Base-by-base conservation (phyloP, 306 rosid species). In the Morella rubra region DNA sequence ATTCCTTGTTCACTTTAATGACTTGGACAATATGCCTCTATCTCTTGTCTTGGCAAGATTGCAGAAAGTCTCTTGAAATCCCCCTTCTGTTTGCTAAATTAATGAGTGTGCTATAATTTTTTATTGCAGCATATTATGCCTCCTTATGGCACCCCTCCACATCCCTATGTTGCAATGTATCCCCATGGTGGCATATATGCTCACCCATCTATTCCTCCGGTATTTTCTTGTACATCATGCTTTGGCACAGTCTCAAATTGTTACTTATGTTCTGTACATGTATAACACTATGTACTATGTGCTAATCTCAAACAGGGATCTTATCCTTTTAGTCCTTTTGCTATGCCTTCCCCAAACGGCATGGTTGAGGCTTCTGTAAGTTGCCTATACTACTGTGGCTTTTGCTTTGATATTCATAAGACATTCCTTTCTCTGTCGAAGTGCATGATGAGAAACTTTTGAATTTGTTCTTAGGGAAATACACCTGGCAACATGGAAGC, bases 111-210 rank as follows among this genome's bases (percentile, higher is more conserved):
- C 69, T 69, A 7, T 19, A 69, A 19, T 75, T 22, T 69, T 51
- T 75, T 74, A 73, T 44, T 87, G 90, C 99, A 95, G 99, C 99
- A 91, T 74, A 87, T 95, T 67, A 95, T 95, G 97, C 99, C 97
- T 73, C 96, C 99, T 50, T 95, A 95, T 70, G 99, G 99, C 61
- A 90, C 97, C 77, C 92, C 97, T 73, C 97, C 98, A 24, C 98
- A 91, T 81, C 98, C 99, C 10, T 95, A 95, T 75, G 97, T 95
- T 84, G 96, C 98, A 72, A 95, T 95, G 99, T 95, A 95, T 89
- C 97, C 97, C 80, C 99, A 88, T 81, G 95, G 99, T 65, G 97
- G 99, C 84, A 85, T 95, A 84, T 95, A 95, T 86, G 97, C 99
- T 58, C 99, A 92, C 82, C 97, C 99, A 74, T 90, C 99, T 78